Evolutionary conservation across 2,329 filamentous ascomycete genomes (phyloP).

Genomic region (Corinectria fuckeliana): DNA sequence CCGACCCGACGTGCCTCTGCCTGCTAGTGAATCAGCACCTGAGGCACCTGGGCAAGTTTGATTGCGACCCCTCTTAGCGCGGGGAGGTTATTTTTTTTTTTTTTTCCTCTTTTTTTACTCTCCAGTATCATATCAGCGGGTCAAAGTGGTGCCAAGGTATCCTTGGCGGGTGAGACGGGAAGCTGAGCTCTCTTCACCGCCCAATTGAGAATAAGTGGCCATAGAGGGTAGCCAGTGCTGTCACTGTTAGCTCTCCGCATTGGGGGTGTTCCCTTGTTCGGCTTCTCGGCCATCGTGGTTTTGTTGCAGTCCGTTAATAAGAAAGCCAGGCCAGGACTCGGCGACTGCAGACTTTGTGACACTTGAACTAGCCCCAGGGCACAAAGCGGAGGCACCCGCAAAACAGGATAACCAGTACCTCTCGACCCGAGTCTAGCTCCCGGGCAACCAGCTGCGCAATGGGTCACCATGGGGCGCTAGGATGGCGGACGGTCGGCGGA

Average conservation of each 20-base stretch:
- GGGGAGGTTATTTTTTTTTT: conserved; percentile 29
- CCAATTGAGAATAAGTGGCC: not conserved
- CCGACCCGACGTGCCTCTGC: not conserved
- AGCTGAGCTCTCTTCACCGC: conserved; percentile 5
- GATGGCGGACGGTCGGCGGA: not conserved
- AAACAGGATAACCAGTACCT: not conserved
- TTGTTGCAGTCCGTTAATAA: too few species aligned
- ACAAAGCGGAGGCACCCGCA: not conserved
- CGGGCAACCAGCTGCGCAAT: not conserved
- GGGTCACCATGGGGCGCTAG: not conserved
- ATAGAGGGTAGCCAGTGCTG: too few species aligned
- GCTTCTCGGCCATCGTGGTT: too few species aligned
- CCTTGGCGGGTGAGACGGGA: not conserved
- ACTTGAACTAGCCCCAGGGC: not conserved
- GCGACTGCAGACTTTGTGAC: not conserved
- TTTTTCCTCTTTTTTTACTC: not conserved
- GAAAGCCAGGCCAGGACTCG: too few species aligned
- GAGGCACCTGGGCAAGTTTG: not conserved
- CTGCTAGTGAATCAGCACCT: not conserved
- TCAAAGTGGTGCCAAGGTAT: conserved; percentile 10
- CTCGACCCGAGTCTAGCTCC: not conserved
- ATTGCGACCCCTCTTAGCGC: conserved; percentile 16
- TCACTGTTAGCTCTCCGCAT: too few species aligned
- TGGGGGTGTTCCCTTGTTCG: too few species aligned
- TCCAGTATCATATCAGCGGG: conserved; percentile 9